phyloP scores from a whole-genome alignment of 768 basidiomycete genomes.

The Lyophyllum decastes region DNA sequence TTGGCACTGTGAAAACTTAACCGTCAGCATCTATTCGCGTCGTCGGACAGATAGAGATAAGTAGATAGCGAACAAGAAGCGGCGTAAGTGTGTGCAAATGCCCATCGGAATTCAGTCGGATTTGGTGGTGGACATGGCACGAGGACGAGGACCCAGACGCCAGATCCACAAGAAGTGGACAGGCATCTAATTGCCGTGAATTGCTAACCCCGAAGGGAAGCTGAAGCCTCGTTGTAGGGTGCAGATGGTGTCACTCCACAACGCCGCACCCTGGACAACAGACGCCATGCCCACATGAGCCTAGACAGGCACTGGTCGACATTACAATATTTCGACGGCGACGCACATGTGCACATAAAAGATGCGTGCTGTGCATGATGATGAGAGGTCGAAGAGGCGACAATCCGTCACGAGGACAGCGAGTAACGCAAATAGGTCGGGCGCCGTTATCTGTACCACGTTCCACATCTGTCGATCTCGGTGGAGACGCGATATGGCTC shows the following conservation, averaged over 20 bases:
- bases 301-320: background rate
- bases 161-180: background rate
- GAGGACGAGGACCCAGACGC: background rate
- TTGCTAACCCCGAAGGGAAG: background rate
- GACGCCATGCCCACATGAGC: background rate
- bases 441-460: background rate
- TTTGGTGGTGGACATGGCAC: background rate
- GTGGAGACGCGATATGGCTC: background rate
- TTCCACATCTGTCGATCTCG: background rate
- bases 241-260: background rate
- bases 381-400: background rate
- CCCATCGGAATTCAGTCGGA: constrained; percentile 15
- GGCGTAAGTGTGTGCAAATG: background rate
- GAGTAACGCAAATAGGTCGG: background rate
- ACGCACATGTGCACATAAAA: background rate
- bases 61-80: constrained; percentile 6
- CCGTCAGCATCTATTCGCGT: constrained; percentile 21
- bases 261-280: background rate
- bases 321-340: background rate
- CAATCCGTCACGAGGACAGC: too few relatives aligned
- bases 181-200: background rate
- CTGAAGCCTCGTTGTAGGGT: background rate
- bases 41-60: constrained; percentile 8
- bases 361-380: background rate
- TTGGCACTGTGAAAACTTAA: constrained; percentile 49